Evolutionary conservation across 2,329 filamentous ascomycete species (phyloP).

Genomic region (Ramichloridium luteum): DNA sequence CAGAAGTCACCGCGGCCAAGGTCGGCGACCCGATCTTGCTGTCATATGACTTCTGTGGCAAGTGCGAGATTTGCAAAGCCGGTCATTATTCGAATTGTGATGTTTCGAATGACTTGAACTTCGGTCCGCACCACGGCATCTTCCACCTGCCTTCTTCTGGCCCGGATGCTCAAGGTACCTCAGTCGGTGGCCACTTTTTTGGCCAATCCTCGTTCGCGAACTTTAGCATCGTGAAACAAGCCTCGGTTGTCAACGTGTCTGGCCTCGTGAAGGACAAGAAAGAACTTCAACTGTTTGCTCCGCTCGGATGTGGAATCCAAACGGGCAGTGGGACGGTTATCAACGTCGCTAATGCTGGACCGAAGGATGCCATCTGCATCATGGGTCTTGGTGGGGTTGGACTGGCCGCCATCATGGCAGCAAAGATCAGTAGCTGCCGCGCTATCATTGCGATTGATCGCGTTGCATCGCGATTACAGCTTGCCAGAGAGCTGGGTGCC

Average conservation of each 20-base stretch:
- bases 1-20: slow-evolving; percentile 30
- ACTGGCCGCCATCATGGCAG: slow-evolving; percentile 36
- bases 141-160: slow-evolving; percentile 18
- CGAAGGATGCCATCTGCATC: slow-evolving; percentile 29
- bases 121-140: slow-evolving; percentile 19
- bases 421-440: slow-evolving; percentile 31
- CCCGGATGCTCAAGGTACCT: too few species aligned
- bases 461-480: slow-evolving; percentile 25
- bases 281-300: slow-evolving; percentile 32
- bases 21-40: slow-evolving; percentile 37
- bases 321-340: slow-evolving; percentile 33
- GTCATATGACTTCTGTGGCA: slow-evolving; percentile 36
- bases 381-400: slow-evolving; percentile 38
- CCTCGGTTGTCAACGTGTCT: slow-evolving; percentile 32
- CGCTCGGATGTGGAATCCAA: slow-evolving; percentile 36
- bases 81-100: slow-evolving; percentile 38
- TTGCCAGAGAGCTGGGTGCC: slow-evolving; percentile 31
- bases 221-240: slow-evolving; percentile 29
- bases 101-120: slow-evolving; percentile 38
- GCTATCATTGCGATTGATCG: slow-evolving; percentile 33
- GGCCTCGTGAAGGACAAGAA: slow-evolving; percentile 27
- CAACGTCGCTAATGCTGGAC: slow-evolving; percentile 28
- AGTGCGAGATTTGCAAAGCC: slow-evolving; percentile 37
- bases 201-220: slow-evolving; percentile 36
- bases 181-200: slow-evolving; percentile 36